Conservation (phyloP, 768 basidiomycete genomes). For the Tylopilus rubrobrunneus region DNA sequence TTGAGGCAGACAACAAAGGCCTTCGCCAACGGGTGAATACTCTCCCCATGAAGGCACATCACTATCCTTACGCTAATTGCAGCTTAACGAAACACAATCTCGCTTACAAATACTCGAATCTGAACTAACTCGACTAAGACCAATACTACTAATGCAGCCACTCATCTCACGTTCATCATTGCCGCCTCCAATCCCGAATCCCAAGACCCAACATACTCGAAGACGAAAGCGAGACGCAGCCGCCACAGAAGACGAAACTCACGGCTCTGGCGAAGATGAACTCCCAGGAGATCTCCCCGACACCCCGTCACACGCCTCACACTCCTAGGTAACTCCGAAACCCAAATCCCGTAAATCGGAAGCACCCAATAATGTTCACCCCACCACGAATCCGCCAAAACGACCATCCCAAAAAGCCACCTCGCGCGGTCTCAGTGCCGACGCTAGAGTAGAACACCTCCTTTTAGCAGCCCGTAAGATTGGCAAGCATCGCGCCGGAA, state of each 20-base stretch:
- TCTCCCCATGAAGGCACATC: neutral
- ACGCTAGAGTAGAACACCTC: conserved; percentile 69
- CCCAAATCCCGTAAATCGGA: conserved; percentile 23
- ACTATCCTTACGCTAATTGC: conserved; percentile 9
- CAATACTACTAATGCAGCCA: conserved; percentile 65
- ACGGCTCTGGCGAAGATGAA: conserved; percentile 26
- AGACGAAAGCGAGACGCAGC: conserved; percentile 26
- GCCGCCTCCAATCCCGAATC: conserved; percentile 22
- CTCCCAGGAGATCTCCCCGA: conserved; percentile 15
- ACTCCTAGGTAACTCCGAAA: conserved; percentile 20
- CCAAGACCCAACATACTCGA: conserved; percentile 18
- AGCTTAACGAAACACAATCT: conserved; percentile 58
- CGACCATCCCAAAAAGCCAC: conserved; percentile 25
- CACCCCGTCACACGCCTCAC: conserved; percentile 14
- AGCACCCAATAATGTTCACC: conserved; percentile 5
- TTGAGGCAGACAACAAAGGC: conserved; percentile 58
- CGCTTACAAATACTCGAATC: conserved; percentile 55
- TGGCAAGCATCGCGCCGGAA: conserved; percentile 55
- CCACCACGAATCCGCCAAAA: conserved; percentile 13
- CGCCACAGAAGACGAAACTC: conserved; percentile 26
- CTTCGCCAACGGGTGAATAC: conserved; percentile 56
- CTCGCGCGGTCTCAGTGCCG: conserved; percentile 41
- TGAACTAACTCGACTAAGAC: conserved; percentile 63
- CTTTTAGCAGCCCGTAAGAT: conserved; percentile 68
- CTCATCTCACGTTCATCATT: conserved; percentile 25